Evolutionary conservation across 495 filamentous ascomycete genomes (phyloP), one percentile per base, ranked within the genome.

Genomic region (Zalerion maritima): DNA sequence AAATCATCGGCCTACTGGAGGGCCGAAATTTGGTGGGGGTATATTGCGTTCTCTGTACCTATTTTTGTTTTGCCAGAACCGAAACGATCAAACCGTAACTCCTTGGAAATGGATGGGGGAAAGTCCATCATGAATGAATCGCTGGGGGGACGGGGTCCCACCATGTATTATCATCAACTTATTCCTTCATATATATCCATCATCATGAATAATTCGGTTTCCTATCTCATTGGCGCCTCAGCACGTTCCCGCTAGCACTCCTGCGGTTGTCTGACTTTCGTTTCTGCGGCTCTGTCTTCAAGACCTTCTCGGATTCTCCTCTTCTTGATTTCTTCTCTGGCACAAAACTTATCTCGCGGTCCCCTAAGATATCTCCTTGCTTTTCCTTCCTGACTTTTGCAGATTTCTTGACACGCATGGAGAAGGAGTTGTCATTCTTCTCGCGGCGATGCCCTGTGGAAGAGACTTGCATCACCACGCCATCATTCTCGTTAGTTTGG

Each of bases 291-390:
- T 54, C 38, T 55, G 55, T 35, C 50, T 46, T 31, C 38, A 37
- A 36, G 54, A 45, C 17, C 43, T 31, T 37, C 29, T 49, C 41
- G 26, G 49, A 29, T 37, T 42, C 30, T 45, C 51, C 23, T 48
- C 51, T 37, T 46, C 50, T 37, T 33, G 33, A 26, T 51, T 67
- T 75, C 22, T 55, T 62, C 21, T 64, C 58, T 12, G 81, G 81
- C 31, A 73, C 72, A 59, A 94, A 96, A 12, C 82, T 82, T 28
- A 96, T 58, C 49, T 89, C 72, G 43, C 77, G 67, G 51, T 94
- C 91, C 6, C 91, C 89, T 14, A 81, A 71, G 2, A 78, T 68
- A 12, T 71, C 69, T 22, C 62, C 58, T 3, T 50, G 53, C 14
- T 60, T 58, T 2, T 37, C 25, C 31, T 65, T 68, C 17, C 47